Percentiles rank a stretch among this genome's conserved stretches.
Conservation (phyloP, 345 rosid genomes). For the Bruguiera sexangula region DNA sequence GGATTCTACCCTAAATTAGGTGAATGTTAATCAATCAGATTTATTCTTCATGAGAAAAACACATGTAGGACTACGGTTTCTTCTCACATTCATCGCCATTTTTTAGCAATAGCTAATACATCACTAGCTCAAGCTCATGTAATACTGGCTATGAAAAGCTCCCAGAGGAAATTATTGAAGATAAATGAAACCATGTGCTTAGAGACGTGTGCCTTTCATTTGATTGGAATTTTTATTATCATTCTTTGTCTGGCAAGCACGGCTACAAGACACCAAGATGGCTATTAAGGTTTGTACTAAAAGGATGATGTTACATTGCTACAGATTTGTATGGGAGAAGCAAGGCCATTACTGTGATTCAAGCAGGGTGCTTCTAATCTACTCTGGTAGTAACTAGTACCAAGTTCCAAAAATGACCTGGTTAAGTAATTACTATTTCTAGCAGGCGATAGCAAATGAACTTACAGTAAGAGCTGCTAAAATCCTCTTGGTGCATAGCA, state of each 20-base stretch:
- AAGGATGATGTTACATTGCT: too few relatives aligned
- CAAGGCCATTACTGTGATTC: too few relatives aligned
- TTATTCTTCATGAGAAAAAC: not conserved
- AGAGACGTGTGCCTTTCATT: too few relatives aligned
- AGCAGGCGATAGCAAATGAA: constrained; percentile 5
- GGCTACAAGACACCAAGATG: too few relatives aligned
- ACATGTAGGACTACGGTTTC: not conserved
- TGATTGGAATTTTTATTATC: too few relatives aligned
- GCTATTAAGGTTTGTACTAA: too few relatives aligned
- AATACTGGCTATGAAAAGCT: not conserved
- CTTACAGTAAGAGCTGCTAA: constrained; percentile 41
- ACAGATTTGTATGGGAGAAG: too few relatives aligned
- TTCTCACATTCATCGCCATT: not conserved
- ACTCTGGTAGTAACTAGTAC: too few relatives aligned
- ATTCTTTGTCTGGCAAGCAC: too few relatives aligned
- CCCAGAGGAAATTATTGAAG: not conserved
- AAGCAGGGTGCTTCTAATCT: too few relatives aligned
- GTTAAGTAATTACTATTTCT: too few relatives aligned
- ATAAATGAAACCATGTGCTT: not conserved
- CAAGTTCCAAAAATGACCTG: too few relatives aligned
- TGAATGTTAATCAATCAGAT: not conserved
- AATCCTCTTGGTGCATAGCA: constrained; percentile 46
- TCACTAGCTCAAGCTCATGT: not conserved
- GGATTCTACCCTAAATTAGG: not conserved
- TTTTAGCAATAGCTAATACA: not conserved